phyloP scores from a whole-genome alignment of 164 flowering plant genomes.

The Stephania japonica region DNA sequence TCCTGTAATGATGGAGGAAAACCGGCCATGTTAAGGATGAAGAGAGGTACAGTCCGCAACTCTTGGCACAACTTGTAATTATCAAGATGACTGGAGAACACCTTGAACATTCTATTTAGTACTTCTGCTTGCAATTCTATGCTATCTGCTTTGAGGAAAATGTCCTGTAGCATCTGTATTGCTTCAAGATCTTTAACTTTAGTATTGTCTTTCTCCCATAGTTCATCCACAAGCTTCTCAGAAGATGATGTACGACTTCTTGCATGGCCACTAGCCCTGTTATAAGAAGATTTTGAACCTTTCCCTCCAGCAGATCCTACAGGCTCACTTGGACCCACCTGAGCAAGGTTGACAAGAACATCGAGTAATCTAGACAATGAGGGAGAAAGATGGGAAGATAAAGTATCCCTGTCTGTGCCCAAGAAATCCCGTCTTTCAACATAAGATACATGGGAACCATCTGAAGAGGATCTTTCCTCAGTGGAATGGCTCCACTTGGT shows the following conservation, averaged over 20 bases:
- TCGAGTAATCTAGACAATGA: slow-evolving; percentile 86
- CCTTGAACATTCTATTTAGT: slow-evolving; percentile 86
- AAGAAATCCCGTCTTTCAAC: slow-evolving; percentile 19
- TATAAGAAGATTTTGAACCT: slow-evolving; percentile 38
- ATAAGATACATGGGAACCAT: slow-evolving; percentile 27
- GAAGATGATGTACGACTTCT: slow-evolving; percentile 55
- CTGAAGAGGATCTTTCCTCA: slow-evolving; percentile 26
- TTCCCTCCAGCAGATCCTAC: slow-evolving; percentile 34
- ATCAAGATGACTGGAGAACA: slow-evolving; percentile 92
- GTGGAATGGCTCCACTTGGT: slow-evolving; percentile 21
- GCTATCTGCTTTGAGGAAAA: slow-evolving; percentile 84
- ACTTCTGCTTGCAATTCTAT: slow-evolving; percentile 88
- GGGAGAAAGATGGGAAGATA: slow-evolving; percentile 52
- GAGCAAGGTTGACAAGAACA: slow-evolving; percentile 86
- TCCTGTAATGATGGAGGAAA: slow-evolving; percentile 86
- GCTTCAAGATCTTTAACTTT: slow-evolving; percentile 96
- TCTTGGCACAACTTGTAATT: slow-evolving; percentile 93
- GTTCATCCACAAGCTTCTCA: slow-evolving; percentile 58
- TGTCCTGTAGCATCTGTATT: slow-evolving; percentile 92
- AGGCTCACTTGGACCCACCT: slow-evolving; percentile 66
- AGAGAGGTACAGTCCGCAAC: slow-evolving; percentile 87
- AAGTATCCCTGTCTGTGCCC: slow-evolving; percentile 26
- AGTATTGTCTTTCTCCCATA: slow-evolving; percentile 66
- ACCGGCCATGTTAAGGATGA: slow-evolving; percentile 86
- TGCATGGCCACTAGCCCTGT: slow-evolving; percentile 46